phyloP scores from a whole-genome alignment of 352 stramenopile genomes.

The Phytopythium mirpurense region DNA sequence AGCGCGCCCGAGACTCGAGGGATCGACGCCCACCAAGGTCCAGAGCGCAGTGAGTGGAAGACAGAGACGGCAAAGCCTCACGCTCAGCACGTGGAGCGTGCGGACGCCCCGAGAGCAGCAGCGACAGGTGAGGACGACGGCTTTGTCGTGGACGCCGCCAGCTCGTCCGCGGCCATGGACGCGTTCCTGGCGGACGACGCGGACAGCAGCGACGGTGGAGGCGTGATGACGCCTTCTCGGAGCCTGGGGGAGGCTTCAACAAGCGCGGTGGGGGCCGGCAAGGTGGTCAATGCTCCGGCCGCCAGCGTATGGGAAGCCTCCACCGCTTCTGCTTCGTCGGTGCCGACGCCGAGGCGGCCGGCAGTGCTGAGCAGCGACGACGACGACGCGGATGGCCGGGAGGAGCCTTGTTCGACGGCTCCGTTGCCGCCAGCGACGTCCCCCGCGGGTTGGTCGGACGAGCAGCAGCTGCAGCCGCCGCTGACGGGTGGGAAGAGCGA shows the following conservation, averaged over 20 bases:
- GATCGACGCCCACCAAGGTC: no score
- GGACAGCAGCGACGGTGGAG: slow-evolving; percentile 1
- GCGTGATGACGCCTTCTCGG: no score
- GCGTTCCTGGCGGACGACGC: slow-evolving; percentile 1
- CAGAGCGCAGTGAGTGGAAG: no score
- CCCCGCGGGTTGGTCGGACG: no score
- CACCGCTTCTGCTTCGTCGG: not conserved
- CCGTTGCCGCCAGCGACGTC: not conserved
- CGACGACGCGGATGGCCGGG: no score
- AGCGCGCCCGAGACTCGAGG: not conserved
- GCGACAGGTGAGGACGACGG: no score
- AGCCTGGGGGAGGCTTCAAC: no score
- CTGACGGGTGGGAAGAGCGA: slow-evolving; percentile 22
- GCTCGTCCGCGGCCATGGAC: not conserved
- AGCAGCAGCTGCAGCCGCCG: not conserved
- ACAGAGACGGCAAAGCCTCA: no score
- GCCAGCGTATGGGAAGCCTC: not conserved
- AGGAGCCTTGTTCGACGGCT: not conserved
- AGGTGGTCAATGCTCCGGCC: not conserved
- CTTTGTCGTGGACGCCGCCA: not conserved
- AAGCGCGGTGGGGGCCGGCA: rapidly evolving
- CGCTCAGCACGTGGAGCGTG: no score
- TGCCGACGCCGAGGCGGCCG: not conserved
- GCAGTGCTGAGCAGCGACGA: slow-evolving; percentile 26
- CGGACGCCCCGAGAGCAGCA: no score